Conservation (phyloP, 768 basidiomycete species). For the Sarcodon sp. region DNA sequence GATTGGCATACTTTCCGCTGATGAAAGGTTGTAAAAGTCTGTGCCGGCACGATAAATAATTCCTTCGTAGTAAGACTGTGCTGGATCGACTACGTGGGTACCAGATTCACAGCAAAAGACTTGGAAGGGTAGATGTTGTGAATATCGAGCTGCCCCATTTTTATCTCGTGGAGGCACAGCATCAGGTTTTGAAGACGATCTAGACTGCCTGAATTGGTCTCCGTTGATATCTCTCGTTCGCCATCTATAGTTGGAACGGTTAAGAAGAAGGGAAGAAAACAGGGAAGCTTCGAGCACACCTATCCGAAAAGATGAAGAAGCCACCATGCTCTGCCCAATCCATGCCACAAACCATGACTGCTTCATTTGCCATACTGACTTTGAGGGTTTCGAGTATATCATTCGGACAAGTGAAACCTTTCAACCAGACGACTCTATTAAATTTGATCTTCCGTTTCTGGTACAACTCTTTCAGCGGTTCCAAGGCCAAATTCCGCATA, state of each 20-base stretch:
- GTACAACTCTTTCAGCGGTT: constrained; percentile 78
- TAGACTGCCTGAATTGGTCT: constrained; percentile 95
- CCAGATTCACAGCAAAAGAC: constrained; percentile 99
- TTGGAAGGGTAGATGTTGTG: constrained; percentile 91
- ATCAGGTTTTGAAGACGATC: constrained; percentile 82
- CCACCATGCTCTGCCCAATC: constrained; percentile 99
- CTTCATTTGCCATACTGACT: constrained; percentile 81
- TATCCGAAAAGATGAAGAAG: constrained; percentile 95
- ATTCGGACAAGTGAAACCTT: constrained; percentile 97
- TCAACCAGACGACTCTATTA: constrained; percentile 90
- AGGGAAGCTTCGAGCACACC: constrained; percentile 29
- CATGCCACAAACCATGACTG: constrained; percentile 99
- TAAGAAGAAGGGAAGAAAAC: constrained; percentile 1
- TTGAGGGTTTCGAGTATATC: constrained; percentile 95
- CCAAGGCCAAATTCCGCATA: constrained; percentile 84
- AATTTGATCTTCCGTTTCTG: constrained; percentile 72
- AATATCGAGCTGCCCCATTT: constrained; percentile 71
- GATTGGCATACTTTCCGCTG: constrained; percentile 34
- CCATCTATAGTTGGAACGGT: constrained; percentile 44
- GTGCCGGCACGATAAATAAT: constrained; percentile 73
- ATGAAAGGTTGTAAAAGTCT: constrained; percentile 72
- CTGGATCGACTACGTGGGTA: constrained; percentile 92
- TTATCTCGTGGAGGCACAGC: constrained; percentile 88
- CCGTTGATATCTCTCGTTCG: constrained; percentile 96
- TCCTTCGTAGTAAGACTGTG: constrained; percentile 90